Evolutionary conservation across 1,284 basidiomycete species (phyloP).

Genomic region (Cutaneotrichosporon dermatis): DNA sequence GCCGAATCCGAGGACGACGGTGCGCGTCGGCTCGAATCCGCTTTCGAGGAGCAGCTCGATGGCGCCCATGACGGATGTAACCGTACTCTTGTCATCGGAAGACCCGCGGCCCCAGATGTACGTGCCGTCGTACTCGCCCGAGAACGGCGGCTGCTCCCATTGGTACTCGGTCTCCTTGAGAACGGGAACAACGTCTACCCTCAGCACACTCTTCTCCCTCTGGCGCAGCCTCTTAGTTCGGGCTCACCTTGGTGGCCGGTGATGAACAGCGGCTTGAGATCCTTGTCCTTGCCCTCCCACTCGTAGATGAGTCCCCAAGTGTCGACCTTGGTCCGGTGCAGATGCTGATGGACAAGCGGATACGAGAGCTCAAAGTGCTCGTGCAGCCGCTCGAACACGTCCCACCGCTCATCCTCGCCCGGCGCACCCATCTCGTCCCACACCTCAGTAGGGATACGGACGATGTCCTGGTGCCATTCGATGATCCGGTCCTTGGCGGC

Average conservation of each 20-base stretch:
- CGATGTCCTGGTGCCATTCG: slow-evolving; percentile 14
- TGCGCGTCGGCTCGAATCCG: slow-evolving; percentile 40
- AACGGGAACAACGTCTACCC: slow-evolving; percentile 56
- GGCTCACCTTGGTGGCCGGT: slow-evolving; percentile 52
- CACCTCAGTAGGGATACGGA: slow-evolving; percentile 28
- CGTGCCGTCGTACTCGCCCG: slow-evolving; percentile 35
- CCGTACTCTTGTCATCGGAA: slow-evolving; percentile 44
- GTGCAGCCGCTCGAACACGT: slow-evolving; percentile 43
- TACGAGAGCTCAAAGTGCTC: slow-evolving; percentile 38
- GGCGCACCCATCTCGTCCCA: slow-evolving; percentile 47
- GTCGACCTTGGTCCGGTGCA: slow-evolving; percentile 35
- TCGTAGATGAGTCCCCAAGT: slow-evolving; percentile 50
- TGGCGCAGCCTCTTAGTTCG: too few species aligned
- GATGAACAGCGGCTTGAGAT: slow-evolving; percentile 42
- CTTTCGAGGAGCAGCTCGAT: slow-evolving; percentile 40
- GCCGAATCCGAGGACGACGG: slow-evolving; percentile 44
- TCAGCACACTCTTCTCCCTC: too few species aligned
- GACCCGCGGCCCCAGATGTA: slow-evolving; percentile 48
- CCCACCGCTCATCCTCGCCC: slow-evolving; percentile 44
- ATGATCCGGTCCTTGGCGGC: slow-evolving; percentile 35
- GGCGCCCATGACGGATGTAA: slow-evolving; percentile 49
- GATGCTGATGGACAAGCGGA: slow-evolving; percentile 37
- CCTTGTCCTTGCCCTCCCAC: slow-evolving; percentile 22
- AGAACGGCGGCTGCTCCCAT: slow-evolving; percentile 56
- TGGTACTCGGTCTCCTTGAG: slow-evolving; percentile 54